Base-by-base conservation (phyloP, 495 filamentous ascomycete species). In the Pseudomonodictys pantanalensis region DNA sequence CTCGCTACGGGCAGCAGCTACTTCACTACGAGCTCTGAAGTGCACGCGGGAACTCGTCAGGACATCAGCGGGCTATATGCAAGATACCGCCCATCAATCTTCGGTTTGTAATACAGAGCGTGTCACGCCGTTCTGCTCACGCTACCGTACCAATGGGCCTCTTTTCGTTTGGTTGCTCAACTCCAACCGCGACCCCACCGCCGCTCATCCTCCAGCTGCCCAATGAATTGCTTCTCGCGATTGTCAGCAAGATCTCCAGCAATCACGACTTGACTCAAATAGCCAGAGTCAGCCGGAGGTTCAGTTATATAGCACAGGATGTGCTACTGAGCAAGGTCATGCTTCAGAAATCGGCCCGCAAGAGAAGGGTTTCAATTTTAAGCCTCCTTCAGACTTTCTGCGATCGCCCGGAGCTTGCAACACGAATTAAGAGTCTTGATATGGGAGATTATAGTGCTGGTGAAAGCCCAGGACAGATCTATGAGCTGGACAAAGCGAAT, bases 301-400 rank as follows among this genome's bases (percentile, higher is more conserved):
- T 44, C 15, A 33, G 52, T 18, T 9, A 55, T 10, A 25, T 55
- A 5, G 52, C 52, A 9, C 52, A 55, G 38, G 22, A 26, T 15
- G 23, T 41, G 15, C 38, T 55, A 7, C 2, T 45, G 12, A 44
- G 24, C 9, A 15, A 1, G 2, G 38, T 45, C 3, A 45, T 15
- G n/a, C 24, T 55, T 22, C 15, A 45, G 10, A 15, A 43, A 30
- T 9, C 18, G 8, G 29, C 38, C 12, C 35, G 26, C 9, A 55
- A 44, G n/a, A n/a, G n/a, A n/a, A n/a, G n/a, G n/a, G n/a, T n/a
- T n/a, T n/a, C n/a, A n/a, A n/a, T n/a, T n/a, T n/a, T n/a, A n/a
- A n/a, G n/a, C n/a, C 35, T 55, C 26, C 12, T 45, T 20, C 12
- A 15, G 12, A 15, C 28, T 4, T 29, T 55, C 38, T 26, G 3